Conservation (phyloP, 1,284 basidiomycete genomes). For the Ustanciosporium gigantosporum region DNA sequence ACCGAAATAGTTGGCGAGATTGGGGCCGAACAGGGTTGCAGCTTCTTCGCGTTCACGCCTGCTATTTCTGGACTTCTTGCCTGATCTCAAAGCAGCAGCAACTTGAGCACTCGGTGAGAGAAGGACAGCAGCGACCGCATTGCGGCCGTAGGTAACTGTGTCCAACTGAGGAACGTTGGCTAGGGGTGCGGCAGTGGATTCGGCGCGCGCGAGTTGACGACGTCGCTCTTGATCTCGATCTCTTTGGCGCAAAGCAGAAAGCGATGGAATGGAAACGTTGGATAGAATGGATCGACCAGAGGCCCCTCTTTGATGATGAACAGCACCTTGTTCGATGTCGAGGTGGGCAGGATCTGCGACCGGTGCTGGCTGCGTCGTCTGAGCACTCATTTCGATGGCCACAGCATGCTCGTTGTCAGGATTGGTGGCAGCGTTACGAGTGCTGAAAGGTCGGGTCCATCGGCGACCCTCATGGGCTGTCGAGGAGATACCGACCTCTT, state of each 20-base stretch:
- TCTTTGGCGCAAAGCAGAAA: slow-evolving; percentile 33
- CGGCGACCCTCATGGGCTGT: slow-evolving; percentile 1
- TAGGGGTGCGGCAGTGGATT: background rate
- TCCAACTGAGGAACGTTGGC: background rate
- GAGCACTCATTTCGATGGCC: slow-evolving; percentile 22
- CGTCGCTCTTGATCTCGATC: slow-evolving; percentile 34
- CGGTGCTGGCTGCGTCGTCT: slow-evolving; percentile 2
- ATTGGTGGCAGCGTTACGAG: slow-evolving; percentile 1
- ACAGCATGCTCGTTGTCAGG: slow-evolving; percentile 1
- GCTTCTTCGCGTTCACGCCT: slow-evolving; percentile 47
- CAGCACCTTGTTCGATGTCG: slow-evolving; percentile 15
- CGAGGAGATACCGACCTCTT: slow-evolving; percentile 11
- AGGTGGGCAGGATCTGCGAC: background rate
- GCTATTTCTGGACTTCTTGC: slow-evolving; percentile 22
- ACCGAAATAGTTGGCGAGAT: slow-evolving; percentile 52
- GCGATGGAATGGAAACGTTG: slow-evolving; percentile 20
- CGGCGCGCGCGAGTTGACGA: slow-evolving; percentile 11
- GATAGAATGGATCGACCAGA: slow-evolving; percentile 39
- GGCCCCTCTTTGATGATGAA: slow-evolving; percentile 19
- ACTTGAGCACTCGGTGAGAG: slow-evolving; percentile 5
- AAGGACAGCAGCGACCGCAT: slow-evolving; percentile 7
- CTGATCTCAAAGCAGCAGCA: slow-evolving; percentile 3
- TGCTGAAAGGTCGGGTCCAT: slow-evolving; percentile 15
- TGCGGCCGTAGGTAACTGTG: slow-evolving; percentile 3
- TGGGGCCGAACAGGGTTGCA: slow-evolving; percentile 51